These are phyloP conservation scores for Penicillium decumbens DNA, from an alignment of 2,329 filamentous ascomycete genomes.

Conservation along the genomic window DNA sequence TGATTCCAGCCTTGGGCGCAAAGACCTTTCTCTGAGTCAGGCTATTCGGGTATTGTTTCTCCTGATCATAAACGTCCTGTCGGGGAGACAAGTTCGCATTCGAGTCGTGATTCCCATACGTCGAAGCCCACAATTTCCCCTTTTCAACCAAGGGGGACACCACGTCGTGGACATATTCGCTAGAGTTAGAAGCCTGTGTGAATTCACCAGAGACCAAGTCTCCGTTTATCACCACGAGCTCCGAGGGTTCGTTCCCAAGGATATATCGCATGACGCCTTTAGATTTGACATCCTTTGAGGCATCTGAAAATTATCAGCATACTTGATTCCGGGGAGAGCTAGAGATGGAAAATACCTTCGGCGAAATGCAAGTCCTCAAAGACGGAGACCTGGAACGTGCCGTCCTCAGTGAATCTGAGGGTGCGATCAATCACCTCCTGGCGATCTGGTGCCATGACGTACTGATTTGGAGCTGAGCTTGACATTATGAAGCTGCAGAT, in stretches of 20 bases:
- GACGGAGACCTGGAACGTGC: conserved; percentile 50
- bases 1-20: conserved; percentile 40
- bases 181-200: conserved; percentile 51
- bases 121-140: conserved; percentile 59
- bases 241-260: conserved; percentile 53
- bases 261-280: conserved; percentile 55
- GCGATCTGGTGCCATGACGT: not conserved
- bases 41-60: conserved; percentile 35
- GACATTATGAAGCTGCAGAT: not conserved
- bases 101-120: conserved; percentile 68
- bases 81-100: conserved; percentile 54
- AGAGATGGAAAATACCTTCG: conserved; percentile 48
- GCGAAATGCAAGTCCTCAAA: conserved; percentile 70
- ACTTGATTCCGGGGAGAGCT: conserved; percentile 45
- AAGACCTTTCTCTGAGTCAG: conserved; percentile 45
- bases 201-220: conserved; percentile 68
- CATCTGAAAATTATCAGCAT: conserved; percentile 10
- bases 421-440: not conserved
- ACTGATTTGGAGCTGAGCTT: not conserved
- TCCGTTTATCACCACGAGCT: conserved; percentile 65
- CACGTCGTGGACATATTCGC: conserved; percentile 56
- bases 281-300: conserved; percentile 53
- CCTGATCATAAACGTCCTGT: conserved; percentile 38
- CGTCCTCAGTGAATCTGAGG: conserved; percentile 20
- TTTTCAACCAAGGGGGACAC: conserved; percentile 55